These are phyloP conservation scores for Suillus occidentalis DNA, from an alignment of 768 basidiomycete genomes.

Conservation along the genomic window DNA sequence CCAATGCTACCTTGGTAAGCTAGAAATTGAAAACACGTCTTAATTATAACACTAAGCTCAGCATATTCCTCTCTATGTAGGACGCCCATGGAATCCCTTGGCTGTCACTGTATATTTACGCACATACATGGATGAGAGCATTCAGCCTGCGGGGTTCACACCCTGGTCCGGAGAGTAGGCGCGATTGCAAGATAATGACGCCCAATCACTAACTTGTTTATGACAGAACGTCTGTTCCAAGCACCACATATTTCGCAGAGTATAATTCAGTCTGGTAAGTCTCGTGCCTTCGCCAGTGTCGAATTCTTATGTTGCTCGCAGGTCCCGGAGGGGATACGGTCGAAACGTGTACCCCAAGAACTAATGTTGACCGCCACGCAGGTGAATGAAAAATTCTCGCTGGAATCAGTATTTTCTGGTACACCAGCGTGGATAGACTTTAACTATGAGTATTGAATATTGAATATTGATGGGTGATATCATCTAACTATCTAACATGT, in stretches of 20 bases:
- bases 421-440: conserved; percentile 57
- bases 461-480: no score
- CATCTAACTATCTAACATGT: no score
- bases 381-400: conserved; percentile 40
- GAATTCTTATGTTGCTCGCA: conserved; percentile 13
- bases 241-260: conserved; percentile 59
- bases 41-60: background rate
- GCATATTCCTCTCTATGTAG: conserved; percentile 11
- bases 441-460: conserved; percentile 37
- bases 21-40: background rate
- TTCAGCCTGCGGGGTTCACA: conserved; percentile 50
- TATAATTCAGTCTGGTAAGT: conserved; percentile 49
- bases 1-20: conserved; percentile 51
- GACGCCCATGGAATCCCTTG: conserved; percentile 63
- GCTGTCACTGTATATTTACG: conserved; percentile 53
- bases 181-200: background rate
- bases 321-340: conserved; percentile 51
- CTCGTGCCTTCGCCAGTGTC: background rate
- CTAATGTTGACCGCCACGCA: conserved; percentile 44
- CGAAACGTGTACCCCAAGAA: conserved; percentile 44
- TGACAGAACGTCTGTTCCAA: conserved; percentile 47
- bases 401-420: conserved; percentile 51
- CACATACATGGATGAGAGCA: conserved; percentile 59
- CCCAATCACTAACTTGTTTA: background rate
- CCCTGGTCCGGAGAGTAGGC: conserved; percentile 38